Base-by-base conservation (phyloP, 2,329 filamentous ascomycete species). In the Fusarium temperatum region DNA sequence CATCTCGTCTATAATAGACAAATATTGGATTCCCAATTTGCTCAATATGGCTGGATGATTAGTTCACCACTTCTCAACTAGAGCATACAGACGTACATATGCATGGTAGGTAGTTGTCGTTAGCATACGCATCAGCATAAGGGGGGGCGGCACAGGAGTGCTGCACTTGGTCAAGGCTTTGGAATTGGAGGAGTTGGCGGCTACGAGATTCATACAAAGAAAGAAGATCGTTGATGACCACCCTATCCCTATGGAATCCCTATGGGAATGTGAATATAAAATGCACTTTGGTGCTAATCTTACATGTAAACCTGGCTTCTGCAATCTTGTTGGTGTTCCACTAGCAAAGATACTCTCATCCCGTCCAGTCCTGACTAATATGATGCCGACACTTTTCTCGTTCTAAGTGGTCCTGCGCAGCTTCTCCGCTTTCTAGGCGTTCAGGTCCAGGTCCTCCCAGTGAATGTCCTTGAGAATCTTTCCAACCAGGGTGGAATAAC, bases 401-500 rank as follows among this genome's bases (percentile, higher is more conserved):
- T 70, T 58, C 61, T 75, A 73, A 64, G 66, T 64, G 61, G 69
- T 70, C 66, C 63, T 72, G 54, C 68, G 68, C 57, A 61, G 63
- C 68, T 72, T 72, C 62, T 78, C 78, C 50, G 70, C 67, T 60
- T 77, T 80, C 73, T 78, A 74, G 61, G 74, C 74, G 59, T 78
- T 71, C 41, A 73, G 61, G 48, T 90, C 86, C 59, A 94, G 81
- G 76, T 93, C 90, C 76, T 94, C 92, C 84, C 93, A 92, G 4
- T 89, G 89, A 58, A 94, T 87, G 50, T 89, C 89, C 68, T 88
- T 86, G 36, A 96, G 83, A 66, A 95, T 91, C 48, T 84, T 87
- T 22, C 92, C 91, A 14, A 92, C 85, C 57, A 94, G 84, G 77
- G 89, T 89, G 66, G 91, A 89, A 80, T 95, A 95, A 74, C 90